Evolutionary conservation across 2,329 filamentous ascomycete genomes (phyloP).

Genomic region (Dendryphion nanum): DNA sequence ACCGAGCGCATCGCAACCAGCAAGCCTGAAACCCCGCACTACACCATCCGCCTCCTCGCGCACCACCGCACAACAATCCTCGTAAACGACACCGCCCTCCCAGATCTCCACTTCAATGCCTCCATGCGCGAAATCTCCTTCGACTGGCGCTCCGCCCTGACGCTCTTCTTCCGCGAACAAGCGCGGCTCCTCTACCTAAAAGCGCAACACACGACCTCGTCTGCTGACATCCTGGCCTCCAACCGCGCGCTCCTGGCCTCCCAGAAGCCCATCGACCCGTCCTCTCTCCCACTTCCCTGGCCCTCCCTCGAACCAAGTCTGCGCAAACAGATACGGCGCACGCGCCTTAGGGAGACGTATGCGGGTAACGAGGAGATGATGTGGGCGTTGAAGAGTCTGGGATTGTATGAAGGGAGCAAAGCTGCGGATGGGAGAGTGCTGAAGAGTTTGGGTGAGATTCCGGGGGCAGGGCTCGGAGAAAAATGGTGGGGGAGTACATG

Average conservation of each 20-base stretch:
- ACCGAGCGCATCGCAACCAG: constrained; percentile 19
- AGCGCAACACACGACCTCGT: constrained; percentile 8
- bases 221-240: constrained; percentile 6
- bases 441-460: constrained; percentile 9
- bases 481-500: constrained; percentile 28
- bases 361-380: constrained; percentile 25
- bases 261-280: constrained; percentile 12
- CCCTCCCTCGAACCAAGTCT: constrained; percentile 10
- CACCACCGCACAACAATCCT: too few relatives aligned
- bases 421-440: not conserved
- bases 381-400: constrained; percentile 29
- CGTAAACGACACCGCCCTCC: constrained; percentile 34
- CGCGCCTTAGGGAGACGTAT: constrained; percentile 23
- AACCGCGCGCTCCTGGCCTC: constrained; percentile 14
- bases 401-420: constrained; percentile 17
- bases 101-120: constrained; percentile 18
- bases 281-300: constrained; percentile 7
- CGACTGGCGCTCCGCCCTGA: constrained; percentile 27
- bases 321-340: constrained; percentile 19
- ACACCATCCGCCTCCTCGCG: constrained; percentile 28
- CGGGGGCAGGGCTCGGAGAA: constrained; percentile 29
- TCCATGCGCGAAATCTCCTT: constrained; percentile 20
- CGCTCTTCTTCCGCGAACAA: constrained; percentile 33
- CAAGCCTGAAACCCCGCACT: constrained; percentile 30
- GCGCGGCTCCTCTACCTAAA: constrained; percentile 9